Evolutionary conservation across 306 rosid genomes (phyloP).

Genomic region (Corylus americana): DNA sequence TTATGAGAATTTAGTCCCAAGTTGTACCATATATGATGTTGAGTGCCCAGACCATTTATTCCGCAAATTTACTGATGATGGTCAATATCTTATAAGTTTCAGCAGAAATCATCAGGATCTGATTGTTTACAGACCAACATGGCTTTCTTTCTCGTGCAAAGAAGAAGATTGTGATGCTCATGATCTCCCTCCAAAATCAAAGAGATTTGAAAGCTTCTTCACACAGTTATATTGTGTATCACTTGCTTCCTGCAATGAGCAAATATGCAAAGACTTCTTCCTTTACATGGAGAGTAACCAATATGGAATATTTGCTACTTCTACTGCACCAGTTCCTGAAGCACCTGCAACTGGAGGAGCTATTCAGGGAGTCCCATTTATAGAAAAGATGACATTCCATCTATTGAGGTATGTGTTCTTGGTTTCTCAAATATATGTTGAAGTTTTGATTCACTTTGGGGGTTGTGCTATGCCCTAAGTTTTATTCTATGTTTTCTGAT

Average conservation of each 20-base stretch:
- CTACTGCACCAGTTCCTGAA: conserved; percentile 72
- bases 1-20: conserved; percentile 94
- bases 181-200: conserved; percentile 74
- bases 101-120: conserved; percentile 78
- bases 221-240: conserved; percentile 67
- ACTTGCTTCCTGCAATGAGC: conserved; percentile 82
- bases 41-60: conserved; percentile 88
- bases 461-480: neutral
- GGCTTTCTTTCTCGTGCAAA: conserved; percentile 89
- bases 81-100: conserved; percentile 86
- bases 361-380: conserved; percentile 78
- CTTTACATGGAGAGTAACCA: conserved; percentile 78
- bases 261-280: conserved; percentile 90
- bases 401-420: conserved; percentile 62
- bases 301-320: conserved; percentile 88
- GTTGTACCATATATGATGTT: conserved; percentile 75
- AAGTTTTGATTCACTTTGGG: conserved; percentile 9
- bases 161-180: conserved; percentile 70
- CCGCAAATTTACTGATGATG: conserved; percentile 95
- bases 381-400: conserved; percentile 88
- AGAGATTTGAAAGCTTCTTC: conserved; percentile 88
- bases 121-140: conserved; percentile 82
- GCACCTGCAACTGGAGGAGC: conserved; percentile 82
- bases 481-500: conserved; percentile 14
- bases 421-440: conserved; percentile 4